These are phyloP conservation scores for Brassica nigra DNA, from an alignment of 345 rosid genomes.

Conservation along the genomic window DNA sequence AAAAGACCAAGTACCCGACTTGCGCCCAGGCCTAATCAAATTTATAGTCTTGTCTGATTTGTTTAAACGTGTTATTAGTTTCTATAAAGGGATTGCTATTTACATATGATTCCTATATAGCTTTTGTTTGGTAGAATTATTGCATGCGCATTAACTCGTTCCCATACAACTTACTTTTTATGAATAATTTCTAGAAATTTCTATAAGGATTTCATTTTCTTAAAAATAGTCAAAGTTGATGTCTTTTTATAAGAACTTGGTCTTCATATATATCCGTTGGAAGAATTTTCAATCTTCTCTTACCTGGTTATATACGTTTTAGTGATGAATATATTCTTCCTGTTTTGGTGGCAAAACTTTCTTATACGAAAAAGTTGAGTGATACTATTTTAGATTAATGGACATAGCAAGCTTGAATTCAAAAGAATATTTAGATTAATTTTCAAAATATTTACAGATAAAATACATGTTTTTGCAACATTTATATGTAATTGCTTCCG, in stretches of 20 bases:
- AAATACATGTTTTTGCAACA: background rate
- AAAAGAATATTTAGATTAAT: too few species aligned
- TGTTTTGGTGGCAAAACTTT: constrained; percentile 8
- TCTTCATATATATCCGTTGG: constrained; percentile 8
- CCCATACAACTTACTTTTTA: background rate
- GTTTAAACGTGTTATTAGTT: constrained; percentile 9
- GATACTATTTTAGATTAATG: background rate
- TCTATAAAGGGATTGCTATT: background rate
- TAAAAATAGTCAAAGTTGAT: background rate
- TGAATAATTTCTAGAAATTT: background rate
- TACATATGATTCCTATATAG: background rate
- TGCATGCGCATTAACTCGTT: background rate
- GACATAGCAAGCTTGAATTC: background rate
- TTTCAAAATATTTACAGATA: background rate
- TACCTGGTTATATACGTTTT: background rate
- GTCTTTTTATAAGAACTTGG: background rate
- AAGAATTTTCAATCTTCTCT: background rate
- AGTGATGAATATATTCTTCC: background rate
- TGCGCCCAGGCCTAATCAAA: too few species aligned
- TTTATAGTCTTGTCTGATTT: background rate
- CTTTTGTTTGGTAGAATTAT: background rate
- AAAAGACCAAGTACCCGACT: too few species aligned
- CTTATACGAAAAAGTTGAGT: background rate
- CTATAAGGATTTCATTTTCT: background rate
- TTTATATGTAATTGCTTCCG: background rate